phyloP scores from a whole-genome alignment of 495 filamentous ascomycete genomes.

The Aspergillus bertholletiae region DNA sequence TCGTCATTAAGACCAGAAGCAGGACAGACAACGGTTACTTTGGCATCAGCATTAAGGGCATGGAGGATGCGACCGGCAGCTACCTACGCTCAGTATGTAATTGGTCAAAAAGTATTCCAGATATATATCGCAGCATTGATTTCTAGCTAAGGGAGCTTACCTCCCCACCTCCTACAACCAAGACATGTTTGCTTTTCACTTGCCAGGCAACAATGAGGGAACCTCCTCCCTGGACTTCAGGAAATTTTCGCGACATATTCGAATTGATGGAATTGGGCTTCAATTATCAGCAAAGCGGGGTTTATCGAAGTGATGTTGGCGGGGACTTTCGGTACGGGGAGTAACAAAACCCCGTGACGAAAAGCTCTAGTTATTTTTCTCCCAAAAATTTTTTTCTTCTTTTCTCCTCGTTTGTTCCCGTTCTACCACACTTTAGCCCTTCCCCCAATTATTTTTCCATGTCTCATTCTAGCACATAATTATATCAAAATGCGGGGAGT shows the following conservation, averaged over 20 bases:
- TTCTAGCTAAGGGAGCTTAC: conserved; percentile 40
- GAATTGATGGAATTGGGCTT: not conserved
- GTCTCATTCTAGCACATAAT: conserved; percentile 13
- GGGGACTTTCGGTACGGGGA: conserved; percentile 1
- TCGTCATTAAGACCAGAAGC: conserved; percentile 78
- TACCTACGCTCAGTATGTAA: conserved; percentile 54
- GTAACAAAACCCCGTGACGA: conserved; percentile 3
- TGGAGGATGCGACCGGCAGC: conserved; percentile 91
- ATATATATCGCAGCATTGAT: not conserved
- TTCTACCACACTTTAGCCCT: conserved; percentile 5
- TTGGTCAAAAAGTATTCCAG: conserved; percentile 12
- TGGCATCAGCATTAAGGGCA: conserved; percentile 89
- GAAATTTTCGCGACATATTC: conserved; percentile 63
- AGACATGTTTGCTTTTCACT: conserved; percentile 72
- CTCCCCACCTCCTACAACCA: conserved; percentile 93
- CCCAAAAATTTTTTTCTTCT: conserved; percentile 5
- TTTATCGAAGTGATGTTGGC: not conserved
- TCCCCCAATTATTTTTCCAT: conserved; percentile 13
- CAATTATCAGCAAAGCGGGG: not conserved
- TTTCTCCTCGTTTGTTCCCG: conserved; percentile 10
- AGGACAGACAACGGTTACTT: conserved; percentile 81
- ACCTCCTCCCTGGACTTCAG: conserved; percentile 80
- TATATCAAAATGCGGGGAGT: conserved; percentile 56
- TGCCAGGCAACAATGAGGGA: conserved; percentile 96
- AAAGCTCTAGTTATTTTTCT: not conserved